Evolutionary conservation across 2,329 filamentous ascomycete species (phyloP).

Genomic region (Colletotrichum neosansevieriae): DNA sequence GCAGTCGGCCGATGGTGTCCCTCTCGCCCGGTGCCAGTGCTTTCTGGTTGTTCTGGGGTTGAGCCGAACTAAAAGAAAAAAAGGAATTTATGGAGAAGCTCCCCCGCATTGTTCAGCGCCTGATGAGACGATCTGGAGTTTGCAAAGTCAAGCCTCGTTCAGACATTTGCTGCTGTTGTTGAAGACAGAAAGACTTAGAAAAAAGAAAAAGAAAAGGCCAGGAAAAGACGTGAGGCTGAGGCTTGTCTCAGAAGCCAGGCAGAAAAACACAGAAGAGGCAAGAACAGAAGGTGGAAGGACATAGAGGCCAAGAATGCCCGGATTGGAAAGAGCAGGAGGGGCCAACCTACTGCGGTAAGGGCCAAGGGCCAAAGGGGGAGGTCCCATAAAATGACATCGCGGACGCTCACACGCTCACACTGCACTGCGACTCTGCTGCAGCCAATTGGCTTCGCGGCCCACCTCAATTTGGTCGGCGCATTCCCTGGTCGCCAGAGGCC

Average conservation of each 20-base stretch:
- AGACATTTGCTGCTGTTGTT: too few relatives aligned
- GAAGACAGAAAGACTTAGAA: neutral
- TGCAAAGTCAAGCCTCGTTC: neutral
- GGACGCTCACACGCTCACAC: neutral
- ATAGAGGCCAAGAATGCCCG: too few relatives aligned
- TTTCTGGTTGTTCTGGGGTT: slow-evolving; percentile 1
- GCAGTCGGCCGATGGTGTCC: neutral
- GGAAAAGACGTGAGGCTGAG: neutral
- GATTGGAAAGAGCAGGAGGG: neutral
- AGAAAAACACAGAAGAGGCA: slow-evolving; percentile 14
- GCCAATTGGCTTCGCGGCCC: slow-evolving; percentile 1
- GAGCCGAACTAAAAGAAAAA: neutral
- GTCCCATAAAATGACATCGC: slow-evolving; percentile 10
- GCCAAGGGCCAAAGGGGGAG: too few relatives aligned
- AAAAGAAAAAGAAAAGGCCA: neutral
- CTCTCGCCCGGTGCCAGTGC: slow-evolving; percentile 1
- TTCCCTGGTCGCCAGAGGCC: slow-evolving; percentile 23
- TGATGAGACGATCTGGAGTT: slow-evolving; percentile 21
- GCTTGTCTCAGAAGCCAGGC: slow-evolving; percentile 4
- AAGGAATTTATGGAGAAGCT: slow-evolving; percentile 7
- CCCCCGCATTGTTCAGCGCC: slow-evolving; percentile 32
- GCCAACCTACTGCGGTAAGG: too few relatives aligned
- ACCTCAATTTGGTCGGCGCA: slow-evolving; percentile 28
- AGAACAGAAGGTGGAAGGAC: neutral
- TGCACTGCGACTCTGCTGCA: neutral